Percentiles rank a stretch among this genome's conserved stretches.
Conservation (phyloP, 352 stramenopile genomes). For the Globisporangium rhizosaccharum region DNA sequence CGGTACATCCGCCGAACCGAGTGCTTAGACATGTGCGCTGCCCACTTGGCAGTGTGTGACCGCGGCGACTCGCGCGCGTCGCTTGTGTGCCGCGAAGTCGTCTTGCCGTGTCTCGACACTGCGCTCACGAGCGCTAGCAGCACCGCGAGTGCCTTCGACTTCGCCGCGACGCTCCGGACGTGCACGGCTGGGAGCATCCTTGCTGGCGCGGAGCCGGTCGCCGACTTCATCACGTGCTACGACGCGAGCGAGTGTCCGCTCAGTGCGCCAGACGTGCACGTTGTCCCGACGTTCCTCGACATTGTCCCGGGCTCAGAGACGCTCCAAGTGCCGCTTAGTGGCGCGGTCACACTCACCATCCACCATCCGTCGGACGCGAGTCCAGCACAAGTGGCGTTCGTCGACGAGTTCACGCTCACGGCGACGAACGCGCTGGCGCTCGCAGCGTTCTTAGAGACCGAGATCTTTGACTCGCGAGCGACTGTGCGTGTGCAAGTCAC, state of each 20-base stretch:
- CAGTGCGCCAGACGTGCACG: constrained; percentile 1
- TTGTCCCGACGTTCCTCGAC: constrained; percentile 1
- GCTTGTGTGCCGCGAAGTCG: constrained; percentile 11
- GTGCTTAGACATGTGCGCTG: constrained; percentile 3
- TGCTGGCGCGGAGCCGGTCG: constrained; percentile 6
- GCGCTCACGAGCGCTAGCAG: neutral
- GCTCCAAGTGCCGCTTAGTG: neutral
- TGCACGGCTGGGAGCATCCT: neutral
- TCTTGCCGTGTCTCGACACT: constrained; percentile 10
- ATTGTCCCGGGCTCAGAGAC: constrained; percentile 2
- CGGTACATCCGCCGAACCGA: neutral
- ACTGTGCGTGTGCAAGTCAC: neutral
- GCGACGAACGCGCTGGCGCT: neutral
- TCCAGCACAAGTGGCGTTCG: neutral
- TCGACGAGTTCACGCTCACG: constrained; percentile 7
- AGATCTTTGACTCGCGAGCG: constrained; percentile 1
- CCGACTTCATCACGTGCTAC: constrained; percentile 14
- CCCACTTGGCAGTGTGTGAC: neutral
- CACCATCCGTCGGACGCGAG: neutral
- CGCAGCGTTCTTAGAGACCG: neutral
- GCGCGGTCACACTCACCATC: constrained; percentile 1
- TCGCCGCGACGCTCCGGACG: neutral
- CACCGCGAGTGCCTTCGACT: neutral
- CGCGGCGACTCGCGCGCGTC: constrained; percentile 3
- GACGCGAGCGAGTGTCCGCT: constrained; percentile 6